phyloP scores from a whole-genome alignment of 805 yeast species.

The Ogataea methanolica region DNA sequence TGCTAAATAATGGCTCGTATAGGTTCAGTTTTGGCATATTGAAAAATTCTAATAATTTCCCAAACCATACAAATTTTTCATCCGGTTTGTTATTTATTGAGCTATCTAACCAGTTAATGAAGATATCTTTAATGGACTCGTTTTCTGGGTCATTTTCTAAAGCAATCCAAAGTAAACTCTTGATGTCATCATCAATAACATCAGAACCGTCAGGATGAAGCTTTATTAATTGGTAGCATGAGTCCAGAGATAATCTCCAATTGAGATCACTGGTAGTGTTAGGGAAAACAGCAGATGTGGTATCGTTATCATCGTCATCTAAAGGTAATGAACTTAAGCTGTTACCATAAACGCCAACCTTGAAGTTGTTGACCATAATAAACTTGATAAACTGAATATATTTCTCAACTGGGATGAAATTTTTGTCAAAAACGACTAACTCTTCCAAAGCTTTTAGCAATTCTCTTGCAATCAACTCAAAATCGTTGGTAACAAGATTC shows the following conservation, averaged over 20 bases:
- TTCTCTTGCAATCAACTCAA: constrained; percentile 32
- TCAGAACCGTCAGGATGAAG: constrained; percentile 12
- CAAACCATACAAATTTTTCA: constrained; percentile 25
- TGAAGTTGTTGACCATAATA: constrained; percentile 30
- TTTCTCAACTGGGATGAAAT: constrained; percentile 25
- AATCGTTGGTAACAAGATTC: constrained; percentile 30
- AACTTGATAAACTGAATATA: constrained; percentile 31
- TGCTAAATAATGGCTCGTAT: constrained; percentile 17
- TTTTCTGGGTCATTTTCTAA: constrained; percentile 25
- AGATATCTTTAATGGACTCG: constrained; percentile 15
- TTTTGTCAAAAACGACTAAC: constrained; percentile 41
- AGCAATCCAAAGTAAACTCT: constrained; percentile 28
- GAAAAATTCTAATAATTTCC: constrained; percentile 24
- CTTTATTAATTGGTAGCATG: constrained; percentile 27
- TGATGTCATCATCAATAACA: constrained; percentile 15
- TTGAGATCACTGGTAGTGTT: constrained; percentile 28
- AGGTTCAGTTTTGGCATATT: constrained; percentile 21
- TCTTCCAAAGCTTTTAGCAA: constrained; percentile 41
- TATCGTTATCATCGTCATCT: constrained; percentile 19
- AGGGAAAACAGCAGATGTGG: constrained; percentile 27
- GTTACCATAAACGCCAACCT: constrained; percentile 26
- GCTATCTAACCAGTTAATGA: constrained; percentile 19
- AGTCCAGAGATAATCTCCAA: constrained; percentile 23
- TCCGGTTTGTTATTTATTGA: constrained; percentile 8
- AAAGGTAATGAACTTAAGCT: constrained; percentile 22